phyloP scores from a whole-genome alignment of 2,329 filamentous ascomycete genomes.

The Microcyclospora tardicrescens region DNA sequence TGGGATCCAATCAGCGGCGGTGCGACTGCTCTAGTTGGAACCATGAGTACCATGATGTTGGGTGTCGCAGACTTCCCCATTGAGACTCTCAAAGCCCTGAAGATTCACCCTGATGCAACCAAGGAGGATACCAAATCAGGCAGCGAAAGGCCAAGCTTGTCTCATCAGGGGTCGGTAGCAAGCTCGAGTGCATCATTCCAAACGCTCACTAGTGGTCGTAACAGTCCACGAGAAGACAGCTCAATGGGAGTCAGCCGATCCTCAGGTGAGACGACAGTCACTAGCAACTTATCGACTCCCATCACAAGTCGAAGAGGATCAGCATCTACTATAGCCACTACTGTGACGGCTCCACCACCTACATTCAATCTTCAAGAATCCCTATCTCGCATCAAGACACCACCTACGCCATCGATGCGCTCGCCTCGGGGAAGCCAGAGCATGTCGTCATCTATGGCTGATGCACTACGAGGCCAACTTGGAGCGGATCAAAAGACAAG shows the following conservation, averaged over 20 bases:
- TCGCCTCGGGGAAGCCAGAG: neutral
- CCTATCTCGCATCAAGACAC: conserved; percentile 13
- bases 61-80: conserved; percentile 61
- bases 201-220: conserved; percentile 4
- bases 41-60: conserved; percentile 69
- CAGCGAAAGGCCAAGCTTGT: conserved; percentile 1
- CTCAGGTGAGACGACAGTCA: conserved; percentile 1
- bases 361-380: conserved; percentile 21
- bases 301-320: conserved; percentile 13
- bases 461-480: conserved; percentile 13
- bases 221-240: conserved; percentile 1
- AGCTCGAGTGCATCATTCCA: conserved; percentile 4
- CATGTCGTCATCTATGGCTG: conserved; percentile 11
- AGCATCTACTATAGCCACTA: too few species aligned
- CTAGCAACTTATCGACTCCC: conserved; percentile 4
- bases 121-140: conserved; percentile 13
- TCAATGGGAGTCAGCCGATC: neutral
- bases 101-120: conserved; percentile 27
- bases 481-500: conserved; percentile 4
- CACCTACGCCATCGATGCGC: conserved; percentile 7
- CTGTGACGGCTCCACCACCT: too few species aligned
- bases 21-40: conserved; percentile 65
- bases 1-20: conserved; percentile 68
- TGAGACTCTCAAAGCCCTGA: conserved; percentile 38
- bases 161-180: neutral